Evolutionary conservation across 768 basidiomycete genomes (phyloP), one percentile per base, ranked within the genome.

Genomic region (Podaxis sp.): DNA sequence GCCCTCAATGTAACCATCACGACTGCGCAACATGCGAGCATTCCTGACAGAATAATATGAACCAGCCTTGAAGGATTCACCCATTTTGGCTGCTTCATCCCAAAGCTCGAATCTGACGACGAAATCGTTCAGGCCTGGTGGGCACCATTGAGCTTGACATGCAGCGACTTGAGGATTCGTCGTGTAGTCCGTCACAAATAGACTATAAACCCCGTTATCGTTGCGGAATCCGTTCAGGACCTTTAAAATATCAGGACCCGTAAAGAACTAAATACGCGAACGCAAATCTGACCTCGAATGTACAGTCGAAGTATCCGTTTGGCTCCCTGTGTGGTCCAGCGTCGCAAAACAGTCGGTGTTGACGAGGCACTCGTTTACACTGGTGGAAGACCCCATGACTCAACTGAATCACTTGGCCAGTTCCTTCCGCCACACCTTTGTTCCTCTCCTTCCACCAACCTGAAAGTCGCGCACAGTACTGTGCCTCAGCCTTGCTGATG

Each of bases 171-270:
- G 61, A 4, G 71, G 50, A 57, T 82, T 84, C 40, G 62, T 64
- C 5, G 87, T 86, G 66, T 87, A 89, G 64, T 90, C 88, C 1
- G 88, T 89, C 54, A 87, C 85, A 68, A 82, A 88, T 14, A 89
- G 61, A 32, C 71, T 78, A 60, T 79, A 77, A 1, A 79, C 73
- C 5, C 64, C 70, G 36, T 72, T 70, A n/a, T 73, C 66, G 60
- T 76, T 79, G 50, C 61, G 23, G 51, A 79, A 74, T 7, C 73
- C 78, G 55, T 79, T 70, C 9, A 88, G 61, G 23, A 89, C 75
- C 88, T 89, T 58, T 37, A 60, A 14, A 25, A 46, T 14, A 21
- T 52, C 42, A 55, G 32, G 42, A 48, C 7, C 32, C 7, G 32
- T 9, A 50, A 25, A 11, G 52, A 4, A 50, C 21, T 37, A 56